Percentiles rank a stretch among this genome's conserved stretches.
Conservation (phyloP, 805 yeast species). For the Isabelozyma rhagii region DNA sequence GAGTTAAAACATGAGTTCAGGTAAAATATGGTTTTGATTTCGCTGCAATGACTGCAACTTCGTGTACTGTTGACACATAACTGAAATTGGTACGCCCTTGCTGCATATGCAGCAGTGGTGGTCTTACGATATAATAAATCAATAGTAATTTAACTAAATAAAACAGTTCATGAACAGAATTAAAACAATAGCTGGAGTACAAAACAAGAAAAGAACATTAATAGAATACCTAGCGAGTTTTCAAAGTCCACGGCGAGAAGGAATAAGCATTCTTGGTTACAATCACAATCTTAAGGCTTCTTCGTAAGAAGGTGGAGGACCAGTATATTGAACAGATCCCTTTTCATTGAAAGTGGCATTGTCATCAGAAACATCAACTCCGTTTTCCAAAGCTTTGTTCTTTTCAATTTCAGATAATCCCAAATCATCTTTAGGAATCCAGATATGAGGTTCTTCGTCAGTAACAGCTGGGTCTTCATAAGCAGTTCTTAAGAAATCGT, state of each 20-base stretch:
- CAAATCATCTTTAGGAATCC: slow-evolving; percentile 68
- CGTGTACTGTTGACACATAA: too few species aligned
- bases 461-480: slow-evolving; percentile 57
- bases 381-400: slow-evolving; percentile 50
- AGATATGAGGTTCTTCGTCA: slow-evolving; percentile 59
- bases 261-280: not conserved
- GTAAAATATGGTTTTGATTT: too few species aligned
- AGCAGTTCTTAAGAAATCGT: slow-evolving; percentile 38
- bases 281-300: slow-evolving; percentile 38
- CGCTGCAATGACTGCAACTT: too few species aligned
- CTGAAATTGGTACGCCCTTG: too few species aligned
- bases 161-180: not conserved
- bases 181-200: not conserved
- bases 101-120: too few species aligned
- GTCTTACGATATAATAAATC: too few species aligned
- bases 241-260: not conserved
- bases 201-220: not conserved
- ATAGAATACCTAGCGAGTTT: not conserved
- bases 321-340: slow-evolving; percentile 50
- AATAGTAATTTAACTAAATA: not conserved
- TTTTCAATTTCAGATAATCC: slow-evolving; percentile 65
- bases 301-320: slow-evolving; percentile 71
- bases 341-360: slow-evolving; percentile 58
- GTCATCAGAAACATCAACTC: slow-evolving; percentile 54
- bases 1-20: too few species aligned